phyloP scores from a whole-genome alignment of 2,329 filamentous ascomycete genomes.

The Fusarium sororula region DNA sequence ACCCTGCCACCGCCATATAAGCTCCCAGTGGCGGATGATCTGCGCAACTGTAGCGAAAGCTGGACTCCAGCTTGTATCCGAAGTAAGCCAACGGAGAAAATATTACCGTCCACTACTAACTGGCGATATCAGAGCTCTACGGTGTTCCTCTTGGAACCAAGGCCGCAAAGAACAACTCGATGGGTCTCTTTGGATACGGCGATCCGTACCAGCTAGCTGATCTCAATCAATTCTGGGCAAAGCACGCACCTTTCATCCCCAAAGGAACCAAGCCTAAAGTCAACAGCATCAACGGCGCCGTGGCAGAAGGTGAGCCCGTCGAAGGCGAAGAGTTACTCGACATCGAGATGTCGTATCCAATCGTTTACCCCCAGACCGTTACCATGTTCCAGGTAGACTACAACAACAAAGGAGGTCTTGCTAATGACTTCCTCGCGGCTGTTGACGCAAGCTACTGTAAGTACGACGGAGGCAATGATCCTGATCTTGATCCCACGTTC shows the following conservation, averaged over 20 bases:
- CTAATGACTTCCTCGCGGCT: neutral
- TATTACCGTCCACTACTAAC: neutral
- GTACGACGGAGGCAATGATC: neutral
- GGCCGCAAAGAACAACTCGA: neutral
- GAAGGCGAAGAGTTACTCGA: neutral
- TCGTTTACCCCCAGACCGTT: neutral
- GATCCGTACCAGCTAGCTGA: neutral
- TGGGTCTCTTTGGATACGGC: neutral
- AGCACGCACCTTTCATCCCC: neutral
- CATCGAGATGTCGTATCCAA: neutral
- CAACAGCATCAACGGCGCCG: neutral
- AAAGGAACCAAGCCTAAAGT: neutral
- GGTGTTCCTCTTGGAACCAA: neutral
- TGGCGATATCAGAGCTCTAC: neutral
- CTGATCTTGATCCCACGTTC: neutral
- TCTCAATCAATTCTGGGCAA: neutral
- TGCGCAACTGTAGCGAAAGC: neutral
- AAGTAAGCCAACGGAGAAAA: neutral
- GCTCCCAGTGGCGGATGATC: neutral
- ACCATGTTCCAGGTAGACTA: neutral
- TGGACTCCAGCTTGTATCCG: slow-evolving; percentile 3
- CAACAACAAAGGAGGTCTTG: neutral
- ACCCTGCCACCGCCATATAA: neutral
- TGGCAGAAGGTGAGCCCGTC: neutral
- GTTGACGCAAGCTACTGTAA: slow-evolving; percentile 3